Conservation (phyloP, 139 green algal species). For the Ettlia oleoabundans region DNA sequence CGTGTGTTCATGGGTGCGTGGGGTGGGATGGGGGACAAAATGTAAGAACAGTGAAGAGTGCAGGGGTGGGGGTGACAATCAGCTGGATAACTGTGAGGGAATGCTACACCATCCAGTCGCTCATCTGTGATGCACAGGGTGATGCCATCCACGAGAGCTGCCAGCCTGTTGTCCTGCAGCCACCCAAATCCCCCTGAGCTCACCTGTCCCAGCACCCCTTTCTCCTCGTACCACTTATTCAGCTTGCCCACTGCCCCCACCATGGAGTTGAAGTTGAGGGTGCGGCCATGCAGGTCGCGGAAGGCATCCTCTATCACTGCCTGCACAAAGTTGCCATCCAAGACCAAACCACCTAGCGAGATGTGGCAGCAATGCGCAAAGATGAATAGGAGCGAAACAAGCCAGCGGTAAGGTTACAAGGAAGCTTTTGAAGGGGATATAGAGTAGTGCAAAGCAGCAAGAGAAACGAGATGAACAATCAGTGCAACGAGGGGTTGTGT, state of each 20-base stretch:
- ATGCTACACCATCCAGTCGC: not conserved
- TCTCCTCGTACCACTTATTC: slow-evolving; percentile 89
- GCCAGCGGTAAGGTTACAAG: no score
- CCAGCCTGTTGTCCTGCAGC: no score
- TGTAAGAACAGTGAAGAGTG: not conserved
- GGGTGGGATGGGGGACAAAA: not conserved
- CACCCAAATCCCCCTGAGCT: slow-evolving; percentile 47
- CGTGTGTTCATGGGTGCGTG: not conserved
- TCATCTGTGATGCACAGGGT: no score
- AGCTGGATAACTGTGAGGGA: not conserved
- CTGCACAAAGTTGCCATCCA: no score
- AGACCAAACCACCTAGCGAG: no score
- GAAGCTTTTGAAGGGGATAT: no score
- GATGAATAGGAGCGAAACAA: not conserved
- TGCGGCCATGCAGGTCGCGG: slow-evolving; percentile 72
- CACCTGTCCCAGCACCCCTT: slow-evolving; percentile 90
- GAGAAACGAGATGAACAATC: no score
- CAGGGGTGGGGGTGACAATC: not conserved
- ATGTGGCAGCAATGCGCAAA: not conserved
- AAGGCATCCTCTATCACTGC: slow-evolving; percentile 87
- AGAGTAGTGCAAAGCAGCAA: no score
- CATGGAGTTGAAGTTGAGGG: slow-evolving; percentile 76
- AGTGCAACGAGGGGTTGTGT: no score
- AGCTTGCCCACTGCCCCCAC: slow-evolving; percentile 68
- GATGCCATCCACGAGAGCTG: no score